phyloP scores from a whole-genome alignment of 768 basidiomycete species.

The Boletus vermiculosoides region DNA sequence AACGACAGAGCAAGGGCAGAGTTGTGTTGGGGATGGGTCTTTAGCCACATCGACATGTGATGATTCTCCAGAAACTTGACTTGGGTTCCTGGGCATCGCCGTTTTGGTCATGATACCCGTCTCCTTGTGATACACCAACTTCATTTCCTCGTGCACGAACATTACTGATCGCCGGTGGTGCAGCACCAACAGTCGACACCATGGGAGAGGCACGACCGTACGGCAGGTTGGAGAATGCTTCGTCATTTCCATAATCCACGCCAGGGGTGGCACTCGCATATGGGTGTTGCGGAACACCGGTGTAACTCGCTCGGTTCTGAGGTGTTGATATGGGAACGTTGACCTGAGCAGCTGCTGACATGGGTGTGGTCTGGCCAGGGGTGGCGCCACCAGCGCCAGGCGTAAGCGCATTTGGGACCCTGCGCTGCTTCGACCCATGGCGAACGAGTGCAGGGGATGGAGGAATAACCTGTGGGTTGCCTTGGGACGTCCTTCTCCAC shows the following conservation, averaged over 20 bases:
- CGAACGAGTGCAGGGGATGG: conserved; percentile 80
- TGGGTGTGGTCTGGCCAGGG: conserved; percentile 63
- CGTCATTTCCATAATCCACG: conserved; percentile 62
- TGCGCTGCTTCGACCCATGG: conserved; percentile 70
- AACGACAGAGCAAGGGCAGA: conserved; percentile 19
- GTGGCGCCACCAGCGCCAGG: conserved; percentile 48
- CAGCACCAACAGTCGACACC: conserved; percentile 67
- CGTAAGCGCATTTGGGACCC: conserved; percentile 57
- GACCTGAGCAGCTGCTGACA: conserved; percentile 72
- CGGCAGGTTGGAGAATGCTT: conserved; percentile 54
- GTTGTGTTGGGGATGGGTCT: conserved; percentile 7
- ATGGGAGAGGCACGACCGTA: conserved; percentile 85
- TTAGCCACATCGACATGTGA: conserved; percentile 78
- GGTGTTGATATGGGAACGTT: conserved; percentile 64
- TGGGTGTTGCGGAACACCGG: conserved; percentile 54
- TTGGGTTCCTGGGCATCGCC: conserved; percentile 53
- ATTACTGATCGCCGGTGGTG: conserved; percentile 69
- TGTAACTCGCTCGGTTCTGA: conserved; percentile 46
- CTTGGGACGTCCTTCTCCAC: conserved; percentile 61
- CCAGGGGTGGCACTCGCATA: conserved; percentile 64
- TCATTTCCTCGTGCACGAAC: conserved; percentile 71
- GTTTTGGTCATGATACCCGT: conserved; percentile 55
- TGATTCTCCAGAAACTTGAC: conserved; percentile 59
- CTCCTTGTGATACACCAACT: conserved; percentile 61
- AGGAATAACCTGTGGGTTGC: conserved; percentile 54